Percentiles rank a stretch among this genome's conserved stretches.
These are phyloP conservation scores for Dothideomycetes sp. DNA, from an alignment of 2,329 filamentous ascomycete genomes.

Conservation along the genomic window DNA sequence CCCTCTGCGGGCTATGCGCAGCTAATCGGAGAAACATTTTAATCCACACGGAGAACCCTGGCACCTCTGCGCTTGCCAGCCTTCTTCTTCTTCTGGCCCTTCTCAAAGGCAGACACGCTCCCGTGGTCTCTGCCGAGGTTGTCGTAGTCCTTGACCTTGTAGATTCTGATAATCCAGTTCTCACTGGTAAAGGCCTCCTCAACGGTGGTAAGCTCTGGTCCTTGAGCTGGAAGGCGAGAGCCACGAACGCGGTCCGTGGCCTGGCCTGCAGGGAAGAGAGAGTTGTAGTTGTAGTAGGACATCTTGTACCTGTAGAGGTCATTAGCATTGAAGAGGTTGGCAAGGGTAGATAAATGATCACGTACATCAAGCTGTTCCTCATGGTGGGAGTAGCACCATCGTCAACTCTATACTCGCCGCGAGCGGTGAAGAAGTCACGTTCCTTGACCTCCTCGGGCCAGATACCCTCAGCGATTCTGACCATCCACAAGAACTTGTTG, in stretches of 20 bases:
- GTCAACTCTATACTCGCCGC: conserved; percentile 92
- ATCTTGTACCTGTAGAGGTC: conserved; percentile 79
- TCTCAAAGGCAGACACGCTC: conserved; percentile 57
- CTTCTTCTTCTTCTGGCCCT: conserved; percentile 78
- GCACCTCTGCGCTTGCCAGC: conserved; percentile 59
- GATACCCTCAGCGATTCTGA: conserved; percentile 95
- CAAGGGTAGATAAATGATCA: conserved; percentile 13
- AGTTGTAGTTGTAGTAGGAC: conserved; percentile 97
- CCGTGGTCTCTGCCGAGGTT: conserved; percentile 86
- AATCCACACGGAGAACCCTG: conserved; percentile 62
- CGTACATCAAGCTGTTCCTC: conserved; percentile 98
- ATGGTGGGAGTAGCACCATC: conserved; percentile 89
- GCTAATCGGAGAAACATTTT: conserved; percentile 19
- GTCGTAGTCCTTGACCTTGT: conserved; percentile 98
- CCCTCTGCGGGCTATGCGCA: neutral
- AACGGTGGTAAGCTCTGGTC: conserved; percentile 74
- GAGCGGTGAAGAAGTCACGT: conserved; percentile 84
- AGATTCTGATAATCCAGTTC: conserved; percentile 99
- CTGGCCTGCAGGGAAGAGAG: conserved; percentile 84
- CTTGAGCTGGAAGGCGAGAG: conserved; percentile 66
- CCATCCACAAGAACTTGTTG: conserved; percentile 99
- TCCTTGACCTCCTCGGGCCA: conserved; percentile 99
- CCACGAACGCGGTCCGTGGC: conserved; percentile 82
- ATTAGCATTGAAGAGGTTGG: neutral
- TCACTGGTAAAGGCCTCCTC: conserved; percentile 98